Conservation (phyloP, 495 filamentous ascomycete genomes). For the Clavariopsis aquatica region DNA sequence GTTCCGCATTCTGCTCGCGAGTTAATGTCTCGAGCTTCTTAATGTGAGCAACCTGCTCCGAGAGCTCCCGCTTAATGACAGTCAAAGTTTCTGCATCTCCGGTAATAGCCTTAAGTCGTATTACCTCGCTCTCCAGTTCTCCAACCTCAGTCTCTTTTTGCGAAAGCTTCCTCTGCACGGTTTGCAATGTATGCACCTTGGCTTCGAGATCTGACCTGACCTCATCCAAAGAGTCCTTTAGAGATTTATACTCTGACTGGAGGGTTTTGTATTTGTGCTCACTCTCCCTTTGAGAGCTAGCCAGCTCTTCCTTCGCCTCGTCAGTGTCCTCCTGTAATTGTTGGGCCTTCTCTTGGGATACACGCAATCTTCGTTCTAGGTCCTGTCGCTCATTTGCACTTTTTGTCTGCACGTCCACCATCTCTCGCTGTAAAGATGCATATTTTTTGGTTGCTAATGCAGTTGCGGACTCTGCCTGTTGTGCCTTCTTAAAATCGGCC, state of each 20-base stretch:
- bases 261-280: conserved; percentile 71
- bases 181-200: conserved; percentile 63
- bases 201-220: conserved; percentile 68
- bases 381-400: conserved; percentile 65
- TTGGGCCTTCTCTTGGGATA: conserved; percentile 70
- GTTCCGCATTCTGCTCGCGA: conserved; percentile 74
- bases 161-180: conserved; percentile 64
- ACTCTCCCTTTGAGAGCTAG: conserved; percentile 67
- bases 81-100: conserved; percentile 80
- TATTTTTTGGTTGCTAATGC: conserved; percentile 68
- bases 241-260: conserved; percentile 65
- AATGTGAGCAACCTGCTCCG: conserved; percentile 87
- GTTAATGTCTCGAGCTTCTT: conserved; percentile 76
- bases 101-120: conserved; percentile 77
- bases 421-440: conserved; percentile 67
- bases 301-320: conserved; percentile 69
- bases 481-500: conserved; percentile 78
- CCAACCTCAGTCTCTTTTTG: conserved; percentile 70
- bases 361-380: conserved; percentile 71
- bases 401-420: conserved; percentile 68
- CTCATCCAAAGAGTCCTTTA: conserved; percentile 69
- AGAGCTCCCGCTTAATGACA: conserved; percentile 81
- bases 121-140: conserved; percentile 75
- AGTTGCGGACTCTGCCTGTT: conserved; percentile 70
- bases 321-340: conserved; percentile 73